Evolutionary conservation across 2,329 filamentous ascomycete species (phyloP), one percentile per base, ranked within the genome.

Genomic region (Trichoderma sp.): DNA sequence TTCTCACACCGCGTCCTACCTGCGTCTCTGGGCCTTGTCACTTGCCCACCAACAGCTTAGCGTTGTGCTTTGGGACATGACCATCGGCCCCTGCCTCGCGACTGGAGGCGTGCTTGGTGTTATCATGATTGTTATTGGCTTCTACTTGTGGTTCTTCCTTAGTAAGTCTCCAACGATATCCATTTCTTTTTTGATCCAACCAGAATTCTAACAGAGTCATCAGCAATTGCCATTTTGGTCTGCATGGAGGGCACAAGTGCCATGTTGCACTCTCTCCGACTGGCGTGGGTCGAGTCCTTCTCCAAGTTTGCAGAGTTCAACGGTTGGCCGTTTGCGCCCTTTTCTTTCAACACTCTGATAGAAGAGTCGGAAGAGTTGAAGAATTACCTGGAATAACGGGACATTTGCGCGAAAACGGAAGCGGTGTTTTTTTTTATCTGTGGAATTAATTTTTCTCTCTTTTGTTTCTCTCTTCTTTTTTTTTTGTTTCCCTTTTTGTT

Each of bases 211-310:
- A 80, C 71, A 15, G 4, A n/a, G 7, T 19, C 13, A 1, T 13
- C 19, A 82, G 80, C 80, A 32, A 81, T 83, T 71, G 80, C 80
- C 70, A 86, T 97, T 72, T 83, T 97, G 68, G 94, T 95, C 73
- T 89, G 95, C 74, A 97, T 97, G 94, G 94, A 97, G 79, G 94
- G 94, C 71, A 97, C 94, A 35, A 94, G 91, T 80, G 94, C 94
- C 74, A 97, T 97, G 94, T 85, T 97, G 82, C 93, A 97, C 82
- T 92, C 90, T 69, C 86, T 97, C 73, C 88, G 94, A 84, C 83
- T 97, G 76, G 94, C 97, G 74, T 97, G 94, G 94, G 94, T 97
- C 70, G 94, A 97, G 80, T 94, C 94, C 19, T 97, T 97, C 89
- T 96, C 92, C 82, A 97, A 97, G 84, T 94, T 97, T 84, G 96